phyloP scores from a whole-genome alignment of 1,139 yeast genomes.

The Kurtzmaniella natalensis region DNA sequence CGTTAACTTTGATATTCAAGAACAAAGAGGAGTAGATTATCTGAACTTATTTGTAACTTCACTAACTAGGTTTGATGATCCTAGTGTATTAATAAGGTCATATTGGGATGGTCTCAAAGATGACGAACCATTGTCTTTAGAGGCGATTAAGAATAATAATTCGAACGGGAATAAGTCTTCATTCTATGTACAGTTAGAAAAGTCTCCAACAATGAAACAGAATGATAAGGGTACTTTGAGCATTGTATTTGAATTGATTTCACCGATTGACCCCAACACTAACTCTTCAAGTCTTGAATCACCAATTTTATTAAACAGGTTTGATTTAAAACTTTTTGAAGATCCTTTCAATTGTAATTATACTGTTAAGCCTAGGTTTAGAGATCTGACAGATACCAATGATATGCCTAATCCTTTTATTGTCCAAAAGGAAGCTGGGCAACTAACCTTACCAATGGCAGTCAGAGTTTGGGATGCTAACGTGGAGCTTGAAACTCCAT shows the following conservation, averaged over 20 bases:
- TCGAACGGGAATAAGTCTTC: constrained; percentile 16
- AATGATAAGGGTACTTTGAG: constrained; percentile 12
- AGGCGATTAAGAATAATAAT: constrained; percentile 10
- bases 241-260: constrained; percentile 22
- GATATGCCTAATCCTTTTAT: constrained; percentile 46
- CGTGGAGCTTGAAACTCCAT: constrained; percentile 13
- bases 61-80: constrained; percentile 1
- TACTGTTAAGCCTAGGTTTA: constrained; percentile 34
- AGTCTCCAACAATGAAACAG: constrained; percentile 11
- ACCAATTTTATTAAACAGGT: constrained; percentile 5
- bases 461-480: constrained; percentile 45
- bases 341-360: constrained; percentile 33
- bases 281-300: constrained; percentile 11
- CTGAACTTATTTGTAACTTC: constrained; percentile 1
- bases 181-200: constrained; percentile 9
- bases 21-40: constrained; percentile 6
- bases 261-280: constrained; percentile 23
- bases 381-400: constrained; percentile 13
- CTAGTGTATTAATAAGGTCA: constrained; percentile 16
- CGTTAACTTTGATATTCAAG: constrained; percentile 16
- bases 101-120: constrained; percentile 40
- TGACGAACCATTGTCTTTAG: constrained; percentile 33
- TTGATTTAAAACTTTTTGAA: constrained; percentile 27
- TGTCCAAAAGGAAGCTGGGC: constrained; percentile 11
- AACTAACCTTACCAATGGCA: constrained; percentile 40